These are phyloP conservation scores for Penicillium dipodomyicola DNA, from an alignment of 495 filamentous ascomycete species.

Conservation along the genomic window DNA sequence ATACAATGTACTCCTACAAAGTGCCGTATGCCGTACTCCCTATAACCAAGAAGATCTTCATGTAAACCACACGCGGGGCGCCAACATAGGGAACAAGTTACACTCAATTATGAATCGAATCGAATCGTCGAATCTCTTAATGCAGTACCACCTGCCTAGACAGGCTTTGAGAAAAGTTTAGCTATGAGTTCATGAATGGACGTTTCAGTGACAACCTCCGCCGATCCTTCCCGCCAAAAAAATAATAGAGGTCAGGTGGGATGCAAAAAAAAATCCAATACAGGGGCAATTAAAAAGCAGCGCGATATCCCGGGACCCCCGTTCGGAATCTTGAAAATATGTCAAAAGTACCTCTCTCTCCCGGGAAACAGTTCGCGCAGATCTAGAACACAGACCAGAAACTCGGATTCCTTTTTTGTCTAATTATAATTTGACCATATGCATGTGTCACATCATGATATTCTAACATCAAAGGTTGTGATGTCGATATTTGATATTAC, in stretches of 20 bases:
- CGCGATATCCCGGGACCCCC: background rate
- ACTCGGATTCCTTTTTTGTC: conserved; percentile 1
- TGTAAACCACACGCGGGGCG: background rate
- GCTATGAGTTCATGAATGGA: background rate
- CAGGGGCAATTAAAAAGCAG: background rate
- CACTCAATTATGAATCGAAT: conserved; percentile 2
- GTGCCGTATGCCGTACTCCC: background rate
- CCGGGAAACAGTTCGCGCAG: conserved; percentile 3
- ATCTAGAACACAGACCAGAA: conserved; percentile 5
- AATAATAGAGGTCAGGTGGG: conserved; percentile 2
- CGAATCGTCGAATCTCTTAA: background rate
- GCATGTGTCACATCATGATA: background rate
- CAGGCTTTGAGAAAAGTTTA: background rate
- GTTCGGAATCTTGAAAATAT: conserved; percentile 1
- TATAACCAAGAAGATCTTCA: background rate
- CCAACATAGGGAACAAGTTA: background rate
- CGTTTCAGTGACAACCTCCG: background rate
- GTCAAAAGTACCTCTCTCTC: conserved; percentile 7
- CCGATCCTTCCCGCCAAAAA: conserved; percentile 2
- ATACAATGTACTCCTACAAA: background rate
- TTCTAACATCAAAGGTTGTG: background rate
- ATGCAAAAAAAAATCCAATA: conserved; percentile 1
- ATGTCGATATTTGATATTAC: background rate
- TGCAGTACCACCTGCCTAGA: conserved; percentile 8
- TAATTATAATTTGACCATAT: conserved; percentile 1